phyloP scores from a whole-genome alignment of 306 rosid species.

The Psophocarpus tetragonolobus region DNA sequence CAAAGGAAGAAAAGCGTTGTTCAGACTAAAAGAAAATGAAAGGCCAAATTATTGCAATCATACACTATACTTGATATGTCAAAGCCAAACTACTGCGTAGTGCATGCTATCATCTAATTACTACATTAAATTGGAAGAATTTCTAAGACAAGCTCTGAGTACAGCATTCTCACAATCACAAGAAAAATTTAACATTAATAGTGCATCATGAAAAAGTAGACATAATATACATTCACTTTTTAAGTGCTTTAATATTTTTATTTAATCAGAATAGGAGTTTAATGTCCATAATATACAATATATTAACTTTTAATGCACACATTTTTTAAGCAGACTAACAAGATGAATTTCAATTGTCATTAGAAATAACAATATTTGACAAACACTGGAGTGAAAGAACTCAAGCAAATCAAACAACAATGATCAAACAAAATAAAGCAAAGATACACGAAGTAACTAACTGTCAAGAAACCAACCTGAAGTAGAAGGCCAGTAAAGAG shows the following conservation, averaged over 20 bases:
- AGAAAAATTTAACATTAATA: neutral
- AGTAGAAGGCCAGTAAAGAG: slow-evolving; percentile 50
- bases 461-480: slow-evolving; percentile 18
- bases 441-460: neutral
- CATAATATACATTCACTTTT: neutral
- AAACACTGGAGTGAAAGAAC: neutral
- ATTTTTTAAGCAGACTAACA: neutral
- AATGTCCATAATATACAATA: neutral
- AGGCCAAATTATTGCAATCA: neutral
- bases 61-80: neutral
- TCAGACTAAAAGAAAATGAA: neutral
- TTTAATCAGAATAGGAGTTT: neutral
- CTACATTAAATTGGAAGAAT: neutral
- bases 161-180: neutral
- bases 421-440: neutral
- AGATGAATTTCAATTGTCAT: neutral
- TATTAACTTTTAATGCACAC: no score
- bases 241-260: neutral
- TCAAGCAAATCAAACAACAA: neutral
- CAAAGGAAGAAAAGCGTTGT: slow-evolving; percentile 2
- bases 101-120: neutral
- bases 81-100: neutral
- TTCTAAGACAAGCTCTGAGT: neutral
- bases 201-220: neutral
- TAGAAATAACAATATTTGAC: neutral